These are phyloP conservation scores for Sextonia rubra DNA, from an alignment of 164 flowering plant species.

Conservation along the genomic window DNA sequence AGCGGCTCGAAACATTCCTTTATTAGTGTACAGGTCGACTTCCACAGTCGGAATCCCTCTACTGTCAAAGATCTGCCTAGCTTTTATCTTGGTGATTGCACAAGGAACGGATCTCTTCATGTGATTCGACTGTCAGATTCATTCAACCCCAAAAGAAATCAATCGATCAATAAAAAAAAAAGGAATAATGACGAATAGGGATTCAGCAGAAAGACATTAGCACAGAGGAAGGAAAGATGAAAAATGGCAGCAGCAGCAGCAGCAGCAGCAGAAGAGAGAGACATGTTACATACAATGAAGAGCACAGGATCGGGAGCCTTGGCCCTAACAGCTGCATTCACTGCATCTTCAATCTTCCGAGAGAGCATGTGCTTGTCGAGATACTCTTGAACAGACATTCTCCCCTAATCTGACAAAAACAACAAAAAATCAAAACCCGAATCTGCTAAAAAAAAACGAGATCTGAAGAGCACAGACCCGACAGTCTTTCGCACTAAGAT, in stretches of 20 bases:
- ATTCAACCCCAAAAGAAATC: too few relatives aligned
- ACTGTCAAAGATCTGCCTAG: constrained; percentile 91
- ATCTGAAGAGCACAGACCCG: too few relatives aligned
- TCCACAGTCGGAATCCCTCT: constrained; percentile 97
- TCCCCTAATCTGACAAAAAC: background rate
- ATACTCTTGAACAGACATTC: constrained; percentile 96
- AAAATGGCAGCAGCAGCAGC: background rate
- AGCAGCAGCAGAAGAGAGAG: background rate
- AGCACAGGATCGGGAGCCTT: constrained; percentile 93
- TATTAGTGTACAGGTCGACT: constrained; percentile 83
- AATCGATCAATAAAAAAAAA: constrained; percentile 1
- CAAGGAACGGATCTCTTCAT: constrained; percentile 83
- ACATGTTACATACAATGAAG: constrained; percentile 82
- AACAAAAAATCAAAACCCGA: too few relatives aligned
- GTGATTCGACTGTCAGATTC: constrained; percentile 93
- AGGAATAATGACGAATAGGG: background rate
- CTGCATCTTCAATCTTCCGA: constrained; percentile 96
- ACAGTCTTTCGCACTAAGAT: too few relatives aligned
- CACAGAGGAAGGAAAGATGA: background rate
- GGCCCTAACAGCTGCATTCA: constrained; percentile 97
- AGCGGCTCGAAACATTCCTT: constrained; percentile 90
- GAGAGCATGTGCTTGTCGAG: constrained; percentile 92
- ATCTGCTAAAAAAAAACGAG: too few relatives aligned
- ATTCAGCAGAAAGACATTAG: too few relatives aligned
- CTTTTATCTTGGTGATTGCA: constrained; percentile 83